A percentile compares a stretch with the other conserved stretches of the same genome.
phyloP scores from a whole-genome alignment of 2,329 filamentous ascomycete genomes.

The Aspergillus niger region DNA sequence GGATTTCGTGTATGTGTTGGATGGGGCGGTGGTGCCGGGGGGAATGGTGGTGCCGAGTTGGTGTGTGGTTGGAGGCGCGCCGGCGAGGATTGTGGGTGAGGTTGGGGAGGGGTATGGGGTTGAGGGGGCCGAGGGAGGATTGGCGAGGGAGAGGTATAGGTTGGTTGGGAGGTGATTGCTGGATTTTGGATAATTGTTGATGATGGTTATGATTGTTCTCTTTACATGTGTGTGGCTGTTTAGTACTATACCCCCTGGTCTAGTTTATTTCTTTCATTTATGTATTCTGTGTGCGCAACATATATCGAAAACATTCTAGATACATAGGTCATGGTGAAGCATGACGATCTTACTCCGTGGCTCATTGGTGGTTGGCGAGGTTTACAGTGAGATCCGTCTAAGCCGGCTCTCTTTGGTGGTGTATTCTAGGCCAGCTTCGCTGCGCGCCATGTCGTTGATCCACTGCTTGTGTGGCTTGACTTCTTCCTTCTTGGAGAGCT shows the following conservation, averaged over 20 bases:
- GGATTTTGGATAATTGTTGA: not conserved
- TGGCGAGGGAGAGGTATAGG: constrained; percentile 47
- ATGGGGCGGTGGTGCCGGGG: constrained; percentile 78
- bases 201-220: constrained; percentile 1
- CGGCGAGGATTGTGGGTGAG: constrained; percentile 78
- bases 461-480: constrained; percentile 64
- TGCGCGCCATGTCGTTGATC: constrained; percentile 74
- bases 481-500: constrained; percentile 60
- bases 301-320: not conserved
- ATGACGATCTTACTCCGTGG: not conserved
- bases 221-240: not conserved
- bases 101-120: constrained; percentile 56
- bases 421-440: constrained; percentile 64
- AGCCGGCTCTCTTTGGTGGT: constrained; percentile 61
- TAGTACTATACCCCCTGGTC: not conserved
- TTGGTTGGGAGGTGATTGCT: constrained; percentile 36
- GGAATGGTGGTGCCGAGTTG: constrained; percentile 93
- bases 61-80: constrained; percentile 82
- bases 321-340: not conserved
- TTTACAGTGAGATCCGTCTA: constrained; percentile 26
- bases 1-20: constrained; percentile 85
- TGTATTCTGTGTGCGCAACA: not conserved
- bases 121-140: constrained; percentile 47
- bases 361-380: not conserved
- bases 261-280: constrained; percentile 8